Evolutionary conservation across 257 asterid genomes (phyloP).

Genomic region (Capsicum chinense): DNA sequence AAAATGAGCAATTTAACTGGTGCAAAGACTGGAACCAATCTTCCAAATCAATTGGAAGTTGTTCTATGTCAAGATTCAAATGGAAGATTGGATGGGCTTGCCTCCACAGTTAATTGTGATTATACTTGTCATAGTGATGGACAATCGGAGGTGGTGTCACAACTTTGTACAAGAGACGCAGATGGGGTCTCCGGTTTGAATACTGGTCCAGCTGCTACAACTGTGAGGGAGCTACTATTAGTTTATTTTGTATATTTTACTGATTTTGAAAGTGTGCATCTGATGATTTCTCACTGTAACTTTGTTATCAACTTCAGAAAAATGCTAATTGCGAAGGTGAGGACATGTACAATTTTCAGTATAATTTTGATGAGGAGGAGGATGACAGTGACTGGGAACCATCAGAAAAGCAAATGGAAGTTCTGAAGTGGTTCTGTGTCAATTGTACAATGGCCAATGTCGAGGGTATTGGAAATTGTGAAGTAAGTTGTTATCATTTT

Average conservation of each 20-base stretch:
- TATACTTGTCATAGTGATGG: constrained; percentile 28
- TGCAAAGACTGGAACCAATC: constrained; percentile 46
- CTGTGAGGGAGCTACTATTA: constrained; percentile 31
- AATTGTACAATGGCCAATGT: constrained; percentile 86
- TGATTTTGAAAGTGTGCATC: constrained; percentile 7
- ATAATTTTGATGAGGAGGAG: constrained; percentile 68
- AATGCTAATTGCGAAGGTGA: constrained; percentile 55
- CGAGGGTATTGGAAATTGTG: constrained; percentile 59
- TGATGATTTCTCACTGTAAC: constrained; percentile 27
- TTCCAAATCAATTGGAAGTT: constrained; percentile 41
- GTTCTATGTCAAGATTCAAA: constrained; percentile 33
- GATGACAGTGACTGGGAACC: constrained; percentile 78
- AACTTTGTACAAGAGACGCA: constrained; percentile 30
- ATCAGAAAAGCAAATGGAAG: constrained; percentile 43
- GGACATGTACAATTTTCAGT: constrained; percentile 68
- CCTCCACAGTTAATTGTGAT: constrained; percentile 40
- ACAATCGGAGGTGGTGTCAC: constrained; percentile 32
- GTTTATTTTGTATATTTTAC: constrained; percentile 20
- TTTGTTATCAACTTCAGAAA: constrained; percentile 52
- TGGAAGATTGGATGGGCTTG: constrained; percentile 33
- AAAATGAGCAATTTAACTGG: constrained; percentile 43
- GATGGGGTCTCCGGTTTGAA: constrained; percentile 29
- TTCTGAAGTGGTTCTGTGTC: constrained; percentile 85
- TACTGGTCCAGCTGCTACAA: constrained; percentile 29
- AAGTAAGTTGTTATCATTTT: constrained; percentile 48